A percentile compares a stretch with the other conserved stretches of the same genome.
These are phyloP conservation scores for Trifolium fragiferum DNA, from an alignment of 306 rosid genomes.

Conservation along the genomic window DNA sequence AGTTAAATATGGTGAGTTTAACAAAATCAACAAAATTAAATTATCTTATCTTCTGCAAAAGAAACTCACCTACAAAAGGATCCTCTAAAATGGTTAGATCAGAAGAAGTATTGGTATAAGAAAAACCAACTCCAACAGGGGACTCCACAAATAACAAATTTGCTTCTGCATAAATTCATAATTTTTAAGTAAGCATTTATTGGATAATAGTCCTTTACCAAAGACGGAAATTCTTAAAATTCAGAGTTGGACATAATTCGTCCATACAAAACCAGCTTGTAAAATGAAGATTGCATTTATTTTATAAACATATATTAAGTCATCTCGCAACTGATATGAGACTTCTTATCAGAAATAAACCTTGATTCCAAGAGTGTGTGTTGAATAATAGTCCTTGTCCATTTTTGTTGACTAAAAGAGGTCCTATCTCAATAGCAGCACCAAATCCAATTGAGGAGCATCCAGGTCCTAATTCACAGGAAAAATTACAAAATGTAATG, in stretches of 20 bases:
- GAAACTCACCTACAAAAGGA: conserved; percentile 57
- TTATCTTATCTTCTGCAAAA: not conserved
- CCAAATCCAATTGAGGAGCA: conserved; percentile 71
- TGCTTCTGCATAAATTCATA: conserved; percentile 51
- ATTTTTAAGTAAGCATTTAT: conserved; percentile 10
- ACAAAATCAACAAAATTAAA: conserved; percentile 4
- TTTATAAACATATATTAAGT: no score
- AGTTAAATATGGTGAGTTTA: not conserved
- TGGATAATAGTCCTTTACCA: not conserved
- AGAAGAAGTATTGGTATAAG: conserved; percentile 63
- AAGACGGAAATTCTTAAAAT: no score
- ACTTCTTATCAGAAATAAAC: no score
- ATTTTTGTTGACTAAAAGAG: conserved; percentile 51
- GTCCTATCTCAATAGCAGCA: conserved; percentile 61
- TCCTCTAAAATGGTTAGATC: conserved; percentile 59
- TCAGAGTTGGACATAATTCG: no score
- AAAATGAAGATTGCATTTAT: no score
- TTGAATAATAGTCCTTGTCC: conserved; percentile 56
- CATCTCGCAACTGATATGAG: no score
- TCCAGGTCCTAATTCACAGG: conserved; percentile 55
- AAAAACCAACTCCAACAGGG: conserved; percentile 68
- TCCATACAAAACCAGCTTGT: no score
- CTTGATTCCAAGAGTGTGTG: conserved; percentile 59
- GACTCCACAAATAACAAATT: conserved; percentile 65
- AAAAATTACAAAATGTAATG: not conserved